Evolutionary conservation across 805 yeast species (phyloP).

Genomic region (Debaryomyces tyrocola): DNA sequence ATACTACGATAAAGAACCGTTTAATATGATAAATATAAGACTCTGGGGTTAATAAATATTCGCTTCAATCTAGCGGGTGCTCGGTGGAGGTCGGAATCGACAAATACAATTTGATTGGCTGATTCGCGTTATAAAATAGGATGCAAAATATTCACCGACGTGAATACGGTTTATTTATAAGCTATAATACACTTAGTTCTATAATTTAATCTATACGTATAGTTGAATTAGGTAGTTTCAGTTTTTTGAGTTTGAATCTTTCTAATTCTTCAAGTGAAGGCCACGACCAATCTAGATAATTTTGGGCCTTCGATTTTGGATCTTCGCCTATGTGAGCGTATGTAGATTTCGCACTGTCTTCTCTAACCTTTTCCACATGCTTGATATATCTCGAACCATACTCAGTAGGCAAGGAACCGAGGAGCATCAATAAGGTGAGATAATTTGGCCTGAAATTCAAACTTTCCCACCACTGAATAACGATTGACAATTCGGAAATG

Average conservation of each 20-base stretch:
- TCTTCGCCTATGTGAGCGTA: neutral
- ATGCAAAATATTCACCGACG: neutral
- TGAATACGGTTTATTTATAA: neutral
- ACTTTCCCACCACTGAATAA: slow-evolving; percentile 56
- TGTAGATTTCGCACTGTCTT: slow-evolving; percentile 12
- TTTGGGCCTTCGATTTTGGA: neutral
- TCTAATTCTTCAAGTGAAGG: slow-evolving; percentile 25
- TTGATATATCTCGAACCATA: slow-evolving; percentile 36
- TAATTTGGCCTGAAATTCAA: slow-evolving; percentile 43
- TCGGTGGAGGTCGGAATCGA: slow-evolving; percentile 2
- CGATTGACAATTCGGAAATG: slow-evolving; percentile 46
- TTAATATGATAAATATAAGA: neutral
- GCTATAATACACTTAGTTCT: slow-evolving; percentile 1
- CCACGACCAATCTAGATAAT: slow-evolving; percentile 32
- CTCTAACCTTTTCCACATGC: slow-evolving; percentile 27
- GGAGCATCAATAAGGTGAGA: slow-evolving; percentile 38
- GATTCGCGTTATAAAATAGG: neutral
- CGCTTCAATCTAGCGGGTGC: neutral
- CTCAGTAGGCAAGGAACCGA: slow-evolving; percentile 37
- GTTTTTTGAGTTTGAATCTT: neutral
- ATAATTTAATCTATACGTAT: neutral
- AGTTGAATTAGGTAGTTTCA: neutral
- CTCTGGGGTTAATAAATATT: slow-evolving; percentile 7
- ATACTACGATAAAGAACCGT: neutral
- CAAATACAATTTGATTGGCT: slow-evolving; percentile 3